Evolutionary conservation across 2,329 filamentous ascomycete genomes (phyloP), one percentile per base, ranked within the genome.

Genomic region (Thielaviopsis ethacetica): DNA sequence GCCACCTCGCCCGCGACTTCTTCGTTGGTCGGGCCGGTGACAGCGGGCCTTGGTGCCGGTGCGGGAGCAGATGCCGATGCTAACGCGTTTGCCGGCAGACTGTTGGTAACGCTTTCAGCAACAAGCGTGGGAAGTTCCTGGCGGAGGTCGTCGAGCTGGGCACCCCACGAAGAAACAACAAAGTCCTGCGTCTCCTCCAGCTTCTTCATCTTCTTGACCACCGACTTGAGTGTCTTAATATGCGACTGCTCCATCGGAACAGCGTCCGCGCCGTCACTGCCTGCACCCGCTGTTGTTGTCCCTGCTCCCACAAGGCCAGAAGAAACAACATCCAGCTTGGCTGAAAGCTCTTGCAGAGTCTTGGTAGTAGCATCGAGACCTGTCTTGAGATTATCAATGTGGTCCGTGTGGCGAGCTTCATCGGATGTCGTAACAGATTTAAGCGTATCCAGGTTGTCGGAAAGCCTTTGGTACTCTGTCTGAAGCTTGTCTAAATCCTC

Each of bases 141-240:
- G 5, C 56, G 56, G 13, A 58, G 50, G 38, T 58, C 56, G 34
- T 58, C 56, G 5, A 58, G 17, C 30, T 58, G 56, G 15, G 47
- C 50, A 21, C 53, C 53, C 58, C 58, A 55, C n/a, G 58, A 55
- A 17, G 41, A 38, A 13, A 55, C 52, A 21, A 55, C 53, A 53
- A 56, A 41, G 12, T 19, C 27, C 13, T 56, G 41, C 3, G 53
- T 59, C 41, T 59, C 58, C n/a, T 59, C 58, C 30, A 52, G 21
- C 38, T 41, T 50, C 34, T 59, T 59, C 58, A 51, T 24, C 52
- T 51, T 55, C 38, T 59, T 55, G 27, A 51, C 50, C 5, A 55
- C 27, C 27, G 27, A n/a, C 27, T 54, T 54, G 53, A 34, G 27
- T 7, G 19, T 21, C 44, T 49, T 49, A 13, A 21, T 9, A 7